Evolutionary conservation across 495 filamentous ascomycete genomes (phyloP).

Genomic region (Hyaloscypha bicolor): DNA sequence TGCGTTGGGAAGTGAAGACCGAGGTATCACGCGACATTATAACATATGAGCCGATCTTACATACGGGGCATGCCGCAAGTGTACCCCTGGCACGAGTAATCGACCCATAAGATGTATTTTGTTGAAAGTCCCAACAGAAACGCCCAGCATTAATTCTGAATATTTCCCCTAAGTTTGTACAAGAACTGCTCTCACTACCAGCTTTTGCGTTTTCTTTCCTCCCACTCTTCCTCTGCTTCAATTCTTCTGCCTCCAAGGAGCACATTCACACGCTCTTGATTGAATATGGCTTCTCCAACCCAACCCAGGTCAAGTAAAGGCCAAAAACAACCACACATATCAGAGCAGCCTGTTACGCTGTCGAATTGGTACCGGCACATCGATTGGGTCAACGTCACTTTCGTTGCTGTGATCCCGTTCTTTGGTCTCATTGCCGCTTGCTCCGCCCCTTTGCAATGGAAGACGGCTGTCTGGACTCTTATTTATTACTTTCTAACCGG

Average conservation of each 20-base stretch:
- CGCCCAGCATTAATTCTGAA: no score
- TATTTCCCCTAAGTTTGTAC: no score
- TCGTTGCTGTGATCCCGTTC: constrained; percentile 9
- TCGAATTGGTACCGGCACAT: constrained; percentile 20
- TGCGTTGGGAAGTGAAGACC: neutral
- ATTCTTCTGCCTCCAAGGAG: neutral
- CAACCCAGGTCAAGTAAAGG: neutral
- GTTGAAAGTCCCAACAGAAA: neutral
- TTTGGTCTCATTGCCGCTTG: constrained; percentile 7
- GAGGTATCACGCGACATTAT: neutral
- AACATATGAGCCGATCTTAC: neutral
- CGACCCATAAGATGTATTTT: neutral
- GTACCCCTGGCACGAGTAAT: neutral
- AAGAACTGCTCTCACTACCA: neutral
- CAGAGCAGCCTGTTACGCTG: constrained; percentile 39
- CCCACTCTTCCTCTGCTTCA: neutral
- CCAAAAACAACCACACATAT: constrained; percentile 46
- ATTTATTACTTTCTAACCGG: constrained; percentile 20
- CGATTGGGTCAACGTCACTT: constrained; percentile 12
- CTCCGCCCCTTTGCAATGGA: constrained; percentile 2
- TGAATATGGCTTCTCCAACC: neutral
- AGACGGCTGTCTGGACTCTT: constrained; percentile 3
- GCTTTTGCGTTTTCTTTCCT: neutral
- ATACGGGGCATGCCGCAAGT: neutral
- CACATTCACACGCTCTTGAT: neutral